Base-by-base conservation (phyloP, 139 green algal genomes). In the Tetraselmis chui region DNA sequence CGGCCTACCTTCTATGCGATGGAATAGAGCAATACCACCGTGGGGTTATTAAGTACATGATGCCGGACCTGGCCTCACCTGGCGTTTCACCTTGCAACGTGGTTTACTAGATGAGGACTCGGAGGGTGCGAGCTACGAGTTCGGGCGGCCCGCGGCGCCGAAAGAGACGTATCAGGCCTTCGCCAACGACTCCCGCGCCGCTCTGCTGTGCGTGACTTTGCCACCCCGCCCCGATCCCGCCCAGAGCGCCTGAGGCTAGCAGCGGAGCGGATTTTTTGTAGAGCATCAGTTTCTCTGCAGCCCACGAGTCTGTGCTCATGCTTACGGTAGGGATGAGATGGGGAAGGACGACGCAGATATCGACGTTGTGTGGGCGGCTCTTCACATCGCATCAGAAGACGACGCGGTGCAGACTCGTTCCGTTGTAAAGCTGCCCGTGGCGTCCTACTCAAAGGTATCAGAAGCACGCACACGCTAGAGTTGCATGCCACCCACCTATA, bases 111-210 rank as follows among this genome's bases (percentile, higher is more conserved):
- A 18, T 5, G 45, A 67, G 45, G 45, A 18, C 5, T 67, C 45
- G 11, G 45, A 18, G 11, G 45, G 18, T 5, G 45, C 45, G 45
- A 67, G 11, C 45, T 67, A 67, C 45, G 45, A 67, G 45, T 84
- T 84, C 22, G 81, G 81, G 23, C 79, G 79, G 27, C 76, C 76
- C 28, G 27, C 30, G 23, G 28, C 81, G 76, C 29, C 81, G 31
- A 81, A 81, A 59, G 81, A 84, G 76, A 84, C 76, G 76, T 84
- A 76, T 76, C 32, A 84, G 78, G 67, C 32, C 2, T 84, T 81
- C 76, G 28, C 28, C 2, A 59, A 78, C n/a, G 32, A 58, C 1
- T 31, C 81, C 76, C 27, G 81, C 0, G 81, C 30, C 30, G 81
- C 76, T 27, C 81, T 84, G 31, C 27, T 84, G 18, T 30, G 45